Base-by-base conservation (phyloP, 2,329 filamentous ascomycete species). In the Hypomyces rosellus region DNA sequence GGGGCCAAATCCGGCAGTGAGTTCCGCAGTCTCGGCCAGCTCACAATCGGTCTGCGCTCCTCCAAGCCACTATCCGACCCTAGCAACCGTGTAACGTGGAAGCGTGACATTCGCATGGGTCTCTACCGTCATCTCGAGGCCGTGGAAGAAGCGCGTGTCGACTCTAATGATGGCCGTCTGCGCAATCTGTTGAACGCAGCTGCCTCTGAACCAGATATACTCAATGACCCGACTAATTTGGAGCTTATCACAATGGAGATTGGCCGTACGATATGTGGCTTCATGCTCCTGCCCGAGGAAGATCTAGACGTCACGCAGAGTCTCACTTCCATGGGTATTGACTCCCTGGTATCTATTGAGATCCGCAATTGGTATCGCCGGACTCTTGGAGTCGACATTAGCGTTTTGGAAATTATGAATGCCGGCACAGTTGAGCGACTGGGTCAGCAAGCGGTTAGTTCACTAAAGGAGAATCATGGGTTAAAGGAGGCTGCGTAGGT, bases 341-440 rank as follows among this genome's bases (percentile, higher is more conserved):
- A 63, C 25, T 61, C 58, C 3, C 38, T 63, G 8, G 57, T 62
- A 0, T 53, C 52, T 3, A 56, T 62, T 9, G 60, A 63, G 48
- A 22, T 63, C 12, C 49, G 57, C 2, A 57, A 57, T 34, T 63
- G 57, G 59, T 55, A 57, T 12, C 42, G 53, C 1, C 54, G 49
- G 37, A 51, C 52, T 9, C 42, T 61, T 11, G 45, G 56, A 2
- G 52, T 58, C 3, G 55, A 61, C 13, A 45, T 60, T 1, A 57
- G 49, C 5, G 55, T 58, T 3, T 34, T 59, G n/a, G 54, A 56
- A 30, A 30, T 30, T 6, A 30, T 30, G 9, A 30, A 30, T 6
- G 25, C 25, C 25, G 25, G 25, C 25, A 30, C 25, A 8, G 25
- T 30, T 30, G 25, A 30, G 25, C 25, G 25, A 30, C 25, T 30